Percentiles rank a stretch among this genome's conserved stretches.
Evolutionary conservation across 371 early-diverging fungal genomes (phyloP).

Genomic region (Cokeromyces recurvatus): DNA sequence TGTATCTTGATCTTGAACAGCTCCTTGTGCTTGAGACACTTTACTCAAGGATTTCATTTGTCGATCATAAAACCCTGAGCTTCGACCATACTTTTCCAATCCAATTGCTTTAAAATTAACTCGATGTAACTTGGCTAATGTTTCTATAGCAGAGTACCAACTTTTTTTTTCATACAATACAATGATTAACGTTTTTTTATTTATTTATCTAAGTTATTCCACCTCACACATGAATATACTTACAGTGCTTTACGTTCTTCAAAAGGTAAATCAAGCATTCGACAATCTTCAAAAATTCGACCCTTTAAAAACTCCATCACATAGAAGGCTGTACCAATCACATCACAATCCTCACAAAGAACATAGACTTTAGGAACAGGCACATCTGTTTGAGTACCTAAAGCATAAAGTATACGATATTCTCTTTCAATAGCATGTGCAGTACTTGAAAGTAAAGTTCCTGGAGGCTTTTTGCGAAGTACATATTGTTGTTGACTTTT

Average conservation of each 20-base stretch:
- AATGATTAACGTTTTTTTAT: too few species aligned
- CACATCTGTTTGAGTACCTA: constrained; percentile 65
- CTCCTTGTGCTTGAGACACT: constrained; percentile 67
- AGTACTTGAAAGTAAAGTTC: constrained; percentile 74
- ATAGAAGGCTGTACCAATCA: constrained; percentile 91
- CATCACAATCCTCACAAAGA: constrained; percentile 72
- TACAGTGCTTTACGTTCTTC: constrained; percentile 60
- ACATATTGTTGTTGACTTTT: constrained; percentile 61
- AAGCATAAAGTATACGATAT: constrained; percentile 73
- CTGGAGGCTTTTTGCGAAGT: constrained; percentile 91
- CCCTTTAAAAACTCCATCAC: constrained; percentile 93
- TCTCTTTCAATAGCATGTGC: constrained; percentile 94
- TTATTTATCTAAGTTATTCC: not conserved
- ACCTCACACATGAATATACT: too few species aligned
- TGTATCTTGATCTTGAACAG: constrained; percentile 50
- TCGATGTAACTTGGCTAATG: constrained; percentile 76
- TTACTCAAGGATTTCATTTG: constrained; percentile 73
- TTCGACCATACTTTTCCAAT: constrained; percentile 65
- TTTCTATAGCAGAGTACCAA: constrained; percentile 70
- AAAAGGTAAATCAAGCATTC: constrained; percentile 49
- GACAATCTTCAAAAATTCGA: constrained; percentile 71
- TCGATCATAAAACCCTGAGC: constrained; percentile 73
- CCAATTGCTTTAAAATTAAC: constrained; percentile 65
- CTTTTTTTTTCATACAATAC: too few species aligned
- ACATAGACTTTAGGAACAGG: constrained; percentile 87